Conservation (phyloP, 2,329 filamentous ascomycete genomes). For the Cladosporium sp. region DNA sequence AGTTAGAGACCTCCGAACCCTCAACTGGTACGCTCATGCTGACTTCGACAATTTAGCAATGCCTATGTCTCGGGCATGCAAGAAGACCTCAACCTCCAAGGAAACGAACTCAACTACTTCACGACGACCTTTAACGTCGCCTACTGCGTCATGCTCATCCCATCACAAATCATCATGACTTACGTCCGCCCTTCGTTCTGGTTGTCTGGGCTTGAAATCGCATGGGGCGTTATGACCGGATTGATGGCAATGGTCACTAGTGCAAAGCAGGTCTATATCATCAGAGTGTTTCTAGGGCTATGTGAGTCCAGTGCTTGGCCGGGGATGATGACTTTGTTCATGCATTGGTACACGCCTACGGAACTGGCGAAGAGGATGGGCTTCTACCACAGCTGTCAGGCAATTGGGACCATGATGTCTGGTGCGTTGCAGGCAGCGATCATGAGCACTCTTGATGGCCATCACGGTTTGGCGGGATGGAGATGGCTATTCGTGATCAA, state of each 20-base stretch:
- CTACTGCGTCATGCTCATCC: constrained; percentile 51
- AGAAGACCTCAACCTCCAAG: constrained; percentile 55
- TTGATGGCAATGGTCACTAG: constrained; percentile 30
- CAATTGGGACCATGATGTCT: constrained; percentile 32
- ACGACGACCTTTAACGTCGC: constrained; percentile 15
- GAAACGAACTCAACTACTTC: constrained; percentile 54
- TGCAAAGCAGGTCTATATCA: constrained; percentile 33
- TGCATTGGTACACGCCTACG: constrained; percentile 26
- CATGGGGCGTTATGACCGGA: constrained; percentile 24
- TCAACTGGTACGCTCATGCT: constrained; percentile 24
- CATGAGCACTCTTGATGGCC: constrained; percentile 41
- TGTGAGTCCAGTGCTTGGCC: constrained; percentile 46
- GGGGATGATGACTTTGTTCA: constrained; percentile 28
- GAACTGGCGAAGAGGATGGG: constrained; percentile 56
- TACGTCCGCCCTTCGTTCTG: constrained; percentile 22
- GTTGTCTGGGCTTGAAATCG: constrained; percentile 20
- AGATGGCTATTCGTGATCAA: constrained; percentile 52
- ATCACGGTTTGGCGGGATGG: constrained; percentile 42
- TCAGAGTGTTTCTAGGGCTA: constrained; percentile 33
- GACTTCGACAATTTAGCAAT: constrained; percentile 14
- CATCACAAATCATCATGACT: constrained; percentile 21
- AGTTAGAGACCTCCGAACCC: constrained; percentile 21
- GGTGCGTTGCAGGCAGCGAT: constrained; percentile 29
- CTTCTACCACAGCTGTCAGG: constrained; percentile 55
- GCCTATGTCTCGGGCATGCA: constrained; percentile 54